phyloP scores from a whole-genome alignment of 371 early-diverging fungal genomes.

The Mucor mucedo region DNA sequence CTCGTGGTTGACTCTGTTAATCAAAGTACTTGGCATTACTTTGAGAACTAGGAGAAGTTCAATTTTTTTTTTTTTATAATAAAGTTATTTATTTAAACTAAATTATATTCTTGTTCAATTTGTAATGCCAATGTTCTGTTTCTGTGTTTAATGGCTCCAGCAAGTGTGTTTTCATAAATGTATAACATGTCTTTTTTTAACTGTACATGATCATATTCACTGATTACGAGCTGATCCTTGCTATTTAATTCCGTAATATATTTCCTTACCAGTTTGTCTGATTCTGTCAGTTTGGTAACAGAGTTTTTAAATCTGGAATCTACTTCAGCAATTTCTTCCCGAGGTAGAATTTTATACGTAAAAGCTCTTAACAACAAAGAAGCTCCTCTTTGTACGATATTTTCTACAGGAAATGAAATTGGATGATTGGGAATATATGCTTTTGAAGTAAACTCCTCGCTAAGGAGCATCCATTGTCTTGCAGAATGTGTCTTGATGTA shows the following conservation, averaged over 20 bases:
- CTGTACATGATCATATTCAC: too few relatives aligned
- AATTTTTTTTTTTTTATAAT: background rate
- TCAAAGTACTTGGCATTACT: slow-evolving; percentile 14
- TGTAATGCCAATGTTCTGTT: slow-evolving; percentile 6
- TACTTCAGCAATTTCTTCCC: too few relatives aligned
- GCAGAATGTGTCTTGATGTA: slow-evolving; percentile 12
- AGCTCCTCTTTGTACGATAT: too few relatives aligned
- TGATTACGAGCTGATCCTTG: too few relatives aligned
- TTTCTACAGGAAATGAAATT: too few relatives aligned
- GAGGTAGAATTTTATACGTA: too few relatives aligned
- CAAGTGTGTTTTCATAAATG: slow-evolving; percentile 9
- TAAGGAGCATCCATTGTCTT: slow-evolving; percentile 17
- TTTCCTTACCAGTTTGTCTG: too few relatives aligned
- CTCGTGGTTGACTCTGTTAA: slow-evolving; percentile 19
- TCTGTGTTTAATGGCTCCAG: slow-evolving; percentile 6
- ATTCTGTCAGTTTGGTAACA: too few relatives aligned
- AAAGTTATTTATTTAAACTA: too few relatives aligned
- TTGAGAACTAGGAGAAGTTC: slow-evolving; percentile 13
- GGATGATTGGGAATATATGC: background rate
- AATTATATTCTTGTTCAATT: background rate
- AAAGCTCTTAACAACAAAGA: too few relatives aligned
- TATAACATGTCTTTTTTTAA: background rate
- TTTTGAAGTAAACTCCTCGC: slow-evolving; percentile 9
- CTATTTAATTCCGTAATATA: too few relatives aligned
- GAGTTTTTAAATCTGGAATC: too few relatives aligned